A percentile compares a stretch with the other conserved stretches of the same genome.
Conservation (phyloP, 148 eudicot species). For the Salicornia ramosissima region DNA sequence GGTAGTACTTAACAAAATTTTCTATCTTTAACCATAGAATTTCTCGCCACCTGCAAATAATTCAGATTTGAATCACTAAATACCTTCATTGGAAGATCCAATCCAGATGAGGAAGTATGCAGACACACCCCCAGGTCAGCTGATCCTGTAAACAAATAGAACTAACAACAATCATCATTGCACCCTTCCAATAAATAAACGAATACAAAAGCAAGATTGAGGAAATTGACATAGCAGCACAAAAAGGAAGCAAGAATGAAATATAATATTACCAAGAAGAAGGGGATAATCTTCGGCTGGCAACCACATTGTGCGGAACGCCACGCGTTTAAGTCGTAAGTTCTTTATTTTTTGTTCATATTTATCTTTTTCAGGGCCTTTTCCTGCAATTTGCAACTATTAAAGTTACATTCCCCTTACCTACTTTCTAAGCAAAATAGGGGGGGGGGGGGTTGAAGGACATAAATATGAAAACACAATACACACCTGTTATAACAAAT, state of each 20-base stretch:
- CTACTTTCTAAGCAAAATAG: slow-evolving; percentile 7
- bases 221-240: not conserved
- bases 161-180: slow-evolving; percentile 6
- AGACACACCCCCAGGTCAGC: slow-evolving; percentile 96
- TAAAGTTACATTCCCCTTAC: not conserved
- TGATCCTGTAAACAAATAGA: slow-evolving; percentile 53
- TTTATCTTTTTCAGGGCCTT: slow-evolving; percentile 92
- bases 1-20: no score
- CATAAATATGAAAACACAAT: not conserved
- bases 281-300: slow-evolving; percentile 89
- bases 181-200: not conserved
- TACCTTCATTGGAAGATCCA: slow-evolving; percentile 99
- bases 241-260: slow-evolving; percentile 1
- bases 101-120: slow-evolving; percentile 96
- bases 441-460: no score
- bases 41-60: not conserved
- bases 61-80: not conserved
- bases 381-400: slow-evolving; percentile 42
- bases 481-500: slow-evolving; percentile 83
- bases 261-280: slow-evolving; percentile 63
- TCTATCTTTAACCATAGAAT: not conserved
- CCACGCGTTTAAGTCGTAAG: slow-evolving; percentile 83
- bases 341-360: slow-evolving; percentile 81
- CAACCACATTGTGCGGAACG: slow-evolving; percentile 98
- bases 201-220: not conserved